These are phyloP conservation scores for Alternaria metachromatica DNA, from an alignment of 2,329 filamentous ascomycete species.

Conservation along the genomic window DNA sequence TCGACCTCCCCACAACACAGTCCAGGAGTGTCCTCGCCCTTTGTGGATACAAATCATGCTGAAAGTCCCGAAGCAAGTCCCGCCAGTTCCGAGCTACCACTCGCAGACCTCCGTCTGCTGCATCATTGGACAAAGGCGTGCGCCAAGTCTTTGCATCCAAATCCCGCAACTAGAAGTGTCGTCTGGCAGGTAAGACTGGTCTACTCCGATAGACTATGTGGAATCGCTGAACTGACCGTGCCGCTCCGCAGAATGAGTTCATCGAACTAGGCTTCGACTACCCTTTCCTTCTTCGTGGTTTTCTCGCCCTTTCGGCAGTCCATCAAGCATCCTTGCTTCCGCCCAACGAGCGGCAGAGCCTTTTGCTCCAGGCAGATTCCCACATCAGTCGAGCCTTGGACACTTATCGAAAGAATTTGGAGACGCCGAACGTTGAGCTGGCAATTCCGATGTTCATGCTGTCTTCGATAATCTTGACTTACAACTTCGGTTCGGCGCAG, in stretches of 20 bases:
- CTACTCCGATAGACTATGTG: background rate
- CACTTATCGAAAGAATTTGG: constrained; percentile 31
- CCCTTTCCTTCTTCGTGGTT: constrained; percentile 38
- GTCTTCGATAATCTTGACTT: constrained; percentile 34
- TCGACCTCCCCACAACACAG: constrained; percentile 24
- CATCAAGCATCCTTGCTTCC: constrained; percentile 33
- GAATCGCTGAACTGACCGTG: background rate
- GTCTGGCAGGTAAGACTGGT: constrained; percentile 15
- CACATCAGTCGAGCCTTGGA: constrained; percentile 37
- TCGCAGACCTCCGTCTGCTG: constrained; percentile 38
- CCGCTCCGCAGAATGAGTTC: constrained; percentile 13
- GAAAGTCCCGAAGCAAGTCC: constrained; percentile 13
- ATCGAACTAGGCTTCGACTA: constrained; percentile 36
- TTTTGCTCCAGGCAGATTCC: constrained; percentile 35
- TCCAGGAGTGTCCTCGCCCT: constrained; percentile 17
- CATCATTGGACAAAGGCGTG: constrained; percentile 38
- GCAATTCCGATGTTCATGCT: constrained; percentile 41
- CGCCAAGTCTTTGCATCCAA: constrained; percentile 27
- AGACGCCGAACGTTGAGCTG: constrained; percentile 25
- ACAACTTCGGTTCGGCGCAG: constrained; percentile 39
- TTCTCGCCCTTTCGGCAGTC: constrained; percentile 38
- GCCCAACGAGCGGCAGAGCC: constrained; percentile 24
- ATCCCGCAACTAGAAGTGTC: constrained; percentile 11
- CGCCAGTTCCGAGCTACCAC: constrained; percentile 24
- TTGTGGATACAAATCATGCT: constrained; percentile 1